Evolutionary conservation across 371 early-diverging fungal genomes (phyloP), one percentile per base, ranked within the genome.

Genomic region (Blastocladiella emersonii): DNA sequence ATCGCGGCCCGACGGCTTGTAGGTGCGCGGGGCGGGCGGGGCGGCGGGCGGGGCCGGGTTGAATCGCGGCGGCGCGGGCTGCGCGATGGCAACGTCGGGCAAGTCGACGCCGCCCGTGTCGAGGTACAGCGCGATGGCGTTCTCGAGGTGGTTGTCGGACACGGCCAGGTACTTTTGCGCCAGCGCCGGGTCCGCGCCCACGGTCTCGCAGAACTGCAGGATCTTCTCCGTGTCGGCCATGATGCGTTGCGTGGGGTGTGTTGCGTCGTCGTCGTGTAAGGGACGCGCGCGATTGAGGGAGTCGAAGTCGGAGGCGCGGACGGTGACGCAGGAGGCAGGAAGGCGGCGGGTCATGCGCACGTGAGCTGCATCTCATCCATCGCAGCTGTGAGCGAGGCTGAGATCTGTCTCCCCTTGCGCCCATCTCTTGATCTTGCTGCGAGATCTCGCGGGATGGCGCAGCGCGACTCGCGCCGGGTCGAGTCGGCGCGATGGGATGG

Each of bases 91-190:
- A 3, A 63, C 66, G 57, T 68, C 66, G 49, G 71, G 63, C 62
- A 80, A 65, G 25, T 76, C 74, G 48, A 69, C 68, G 19, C 83
- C 84, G 32, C 79, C 85, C 61, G 72, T 79, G 56, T 85, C 87
- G 69, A 83, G 69, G 68, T 73, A 88, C 19, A 87, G 69, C 48
- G 78, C 63, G 44, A 88, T 68, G 21, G 87, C 88, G n/a, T 69
- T 69, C 53, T 86, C 81, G 8, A 83, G 68, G 59, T 79, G 64
- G 27, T 76, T 78, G 45, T 77, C 78, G 19, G 71, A 17, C 13
- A 75, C 65, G 21, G 12, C 66, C 27, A 86, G 68, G 63, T 85
- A 87, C 48, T 67, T 67, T 30, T 70, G 66, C 4, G 86, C 87
- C n/a, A 76, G 68, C 25, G 78, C 76, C 21, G 83, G 76, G 65